Evolutionary conservation across 768 basidiomycete species (phyloP).

Genomic region (Nidula microcarpa): DNA sequence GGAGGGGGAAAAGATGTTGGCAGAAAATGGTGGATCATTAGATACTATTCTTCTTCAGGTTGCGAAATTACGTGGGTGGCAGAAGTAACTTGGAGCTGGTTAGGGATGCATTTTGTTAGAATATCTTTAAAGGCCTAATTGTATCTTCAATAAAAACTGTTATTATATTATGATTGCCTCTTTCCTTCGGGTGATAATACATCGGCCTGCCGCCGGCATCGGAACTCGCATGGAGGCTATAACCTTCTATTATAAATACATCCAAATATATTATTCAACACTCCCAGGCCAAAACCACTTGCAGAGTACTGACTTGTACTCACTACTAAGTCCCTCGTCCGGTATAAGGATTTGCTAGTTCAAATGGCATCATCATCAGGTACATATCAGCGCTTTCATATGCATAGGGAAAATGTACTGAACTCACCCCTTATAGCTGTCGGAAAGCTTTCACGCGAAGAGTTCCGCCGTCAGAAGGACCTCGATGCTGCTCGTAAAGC

Average conservation of each 20-base stretch:
- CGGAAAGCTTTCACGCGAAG: conserved; percentile 90
- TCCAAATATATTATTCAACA: conserved; percentile 1
- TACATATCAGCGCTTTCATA: conserved; percentile 4
- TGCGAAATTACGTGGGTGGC: conserved; percentile 34
- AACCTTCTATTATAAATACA: neutral
- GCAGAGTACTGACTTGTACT: no score
- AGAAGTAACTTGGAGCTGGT: no score
- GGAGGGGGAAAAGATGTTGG: conserved; percentile 25
- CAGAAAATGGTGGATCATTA: conserved; percentile 15
- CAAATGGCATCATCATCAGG: conserved; percentile 40
- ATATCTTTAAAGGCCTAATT: no score
- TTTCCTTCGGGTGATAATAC: no score
- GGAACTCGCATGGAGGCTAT: no score
- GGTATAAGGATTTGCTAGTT: neutral
- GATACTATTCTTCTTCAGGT: conserved; percentile 33
- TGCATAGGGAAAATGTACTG: conserved; percentile 3
- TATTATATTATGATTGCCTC: no score
- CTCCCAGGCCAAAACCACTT: neutral
- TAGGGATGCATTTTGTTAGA: no score
- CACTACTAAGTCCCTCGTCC: no score
- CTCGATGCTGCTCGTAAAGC: conserved; percentile 98
- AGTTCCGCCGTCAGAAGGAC: conserved; percentile 93
- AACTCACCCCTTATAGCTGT: conserved; percentile 30
- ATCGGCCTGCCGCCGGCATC: no score
- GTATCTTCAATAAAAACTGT: no score